Evolutionary conservation across 139 green algal species (phyloP).

Genomic region (Chlorella sp.): DNA sequence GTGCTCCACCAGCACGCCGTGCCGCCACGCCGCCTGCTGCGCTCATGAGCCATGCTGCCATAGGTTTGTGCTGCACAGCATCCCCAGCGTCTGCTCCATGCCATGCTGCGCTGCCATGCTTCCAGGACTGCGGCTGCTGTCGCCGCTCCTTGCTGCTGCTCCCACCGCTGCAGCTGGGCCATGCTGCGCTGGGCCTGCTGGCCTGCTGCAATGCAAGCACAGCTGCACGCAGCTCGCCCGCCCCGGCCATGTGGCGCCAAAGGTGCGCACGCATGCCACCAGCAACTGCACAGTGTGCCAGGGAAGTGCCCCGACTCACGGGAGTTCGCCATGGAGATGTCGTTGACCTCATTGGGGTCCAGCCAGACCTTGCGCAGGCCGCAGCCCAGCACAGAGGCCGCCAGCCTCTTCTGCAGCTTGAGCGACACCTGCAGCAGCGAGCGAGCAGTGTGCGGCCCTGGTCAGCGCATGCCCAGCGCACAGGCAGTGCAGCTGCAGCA

Average conservation of each 20-base stretch:
- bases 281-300: no score
- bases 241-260: no score
- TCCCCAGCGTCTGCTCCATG: not conserved
- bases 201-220: no score
- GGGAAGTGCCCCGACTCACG: constrained; percentile 90
- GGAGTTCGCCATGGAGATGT: constrained; percentile 99
- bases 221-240: not conserved
- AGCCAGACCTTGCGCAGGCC: constrained; percentile 97
- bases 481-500: no score
- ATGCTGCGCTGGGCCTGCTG: not conserved
- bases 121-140: no score
- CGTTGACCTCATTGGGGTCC: constrained; percentile 99
- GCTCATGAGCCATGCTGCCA: no score
- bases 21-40: no score
- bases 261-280: no score
- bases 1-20: no score
- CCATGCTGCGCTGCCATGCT: not conserved
- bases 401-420: constrained; percentile 99
- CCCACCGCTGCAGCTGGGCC: no score
- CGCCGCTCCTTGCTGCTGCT: not conserved
- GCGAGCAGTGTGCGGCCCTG: constrained; percentile 7
- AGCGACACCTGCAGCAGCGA: constrained; percentile 81
- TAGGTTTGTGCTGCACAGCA: not conserved
- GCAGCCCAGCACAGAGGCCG: constrained; percentile 94
- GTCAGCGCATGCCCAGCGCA: no score